Percentiles rank a stretch among this genome's conserved stretches.
Conservation (phyloP, 768 basidiomycete species). For the Tylopilus sp. region DNA sequence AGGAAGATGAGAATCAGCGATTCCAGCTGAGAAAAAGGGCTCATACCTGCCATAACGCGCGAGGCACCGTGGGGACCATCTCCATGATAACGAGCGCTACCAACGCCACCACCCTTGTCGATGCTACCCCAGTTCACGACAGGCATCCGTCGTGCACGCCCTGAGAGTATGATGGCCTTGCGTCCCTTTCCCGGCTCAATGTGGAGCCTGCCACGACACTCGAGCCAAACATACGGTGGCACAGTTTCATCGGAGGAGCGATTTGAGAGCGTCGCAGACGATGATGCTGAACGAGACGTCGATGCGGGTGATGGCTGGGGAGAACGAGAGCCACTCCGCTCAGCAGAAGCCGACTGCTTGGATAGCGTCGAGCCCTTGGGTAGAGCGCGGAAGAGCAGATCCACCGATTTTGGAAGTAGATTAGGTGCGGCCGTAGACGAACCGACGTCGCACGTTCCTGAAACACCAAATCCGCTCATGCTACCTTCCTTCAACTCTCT, state of each 20-base stretch:
- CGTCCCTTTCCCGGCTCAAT: slow-evolving; percentile 92
- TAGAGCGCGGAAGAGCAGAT: slow-evolving; percentile 80
- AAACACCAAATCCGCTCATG: slow-evolving; percentile 12
- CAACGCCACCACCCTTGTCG: slow-evolving; percentile 42
- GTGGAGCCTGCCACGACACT: slow-evolving; percentile 84
- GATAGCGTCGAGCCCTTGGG: slow-evolving; percentile 42
- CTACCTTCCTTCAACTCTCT: slow-evolving; percentile 79
- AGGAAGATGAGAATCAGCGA: not conserved
- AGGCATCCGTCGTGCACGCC: slow-evolving; percentile 68
- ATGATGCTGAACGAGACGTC: not conserved
- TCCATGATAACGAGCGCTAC: not conserved
- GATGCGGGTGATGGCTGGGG: slow-evolving; percentile 1
- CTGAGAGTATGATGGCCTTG: slow-evolving; percentile 91
- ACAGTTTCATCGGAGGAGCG: not conserved
- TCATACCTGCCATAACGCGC: slow-evolving; percentile 23
- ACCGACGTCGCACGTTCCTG: slow-evolving; percentile 17
- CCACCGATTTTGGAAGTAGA: slow-evolving; percentile 54
- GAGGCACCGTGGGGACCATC: not conserved
- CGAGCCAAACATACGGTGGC: slow-evolving; percentile 79
- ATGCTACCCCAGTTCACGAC: slow-evolving; percentile 59
- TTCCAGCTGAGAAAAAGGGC: not conserved
- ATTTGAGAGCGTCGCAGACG: not conserved
- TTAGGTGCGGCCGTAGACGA: slow-evolving; percentile 7
- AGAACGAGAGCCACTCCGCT: not conserved
- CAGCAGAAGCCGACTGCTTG: not conserved